These are phyloP conservation scores for Penicillium sp. DNA, from an alignment of 2,329 filamentous ascomycete species.

Conservation along the genomic window DNA sequence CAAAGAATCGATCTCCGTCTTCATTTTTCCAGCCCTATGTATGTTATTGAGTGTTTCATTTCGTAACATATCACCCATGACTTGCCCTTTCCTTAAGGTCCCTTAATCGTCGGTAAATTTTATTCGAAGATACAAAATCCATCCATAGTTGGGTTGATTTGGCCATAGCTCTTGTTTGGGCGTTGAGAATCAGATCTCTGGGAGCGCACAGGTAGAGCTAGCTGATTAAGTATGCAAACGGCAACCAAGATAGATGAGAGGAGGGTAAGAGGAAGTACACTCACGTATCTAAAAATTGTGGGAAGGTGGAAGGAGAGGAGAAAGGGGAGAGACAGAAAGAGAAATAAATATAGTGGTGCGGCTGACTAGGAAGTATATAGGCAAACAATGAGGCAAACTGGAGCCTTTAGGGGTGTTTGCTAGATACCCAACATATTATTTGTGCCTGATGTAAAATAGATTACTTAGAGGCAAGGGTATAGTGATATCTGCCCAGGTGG, in stretches of 20 bases:
- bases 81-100: not conserved
- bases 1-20: not conserved
- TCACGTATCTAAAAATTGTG: not conserved
- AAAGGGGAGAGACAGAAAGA: not conserved
- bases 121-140: not conserved
- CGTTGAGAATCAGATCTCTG: not conserved
- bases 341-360: not conserved
- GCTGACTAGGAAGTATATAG: not conserved
- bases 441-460: not conserved
- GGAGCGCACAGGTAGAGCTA: not conserved
- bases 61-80: accelerated
- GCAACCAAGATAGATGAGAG: not conserved
- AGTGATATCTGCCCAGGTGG: too few species aligned
- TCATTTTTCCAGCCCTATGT: not conserved
- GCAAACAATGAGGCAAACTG: not conserved
- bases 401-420: not conserved
- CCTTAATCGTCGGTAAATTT: not conserved
- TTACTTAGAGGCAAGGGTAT: not conserved
- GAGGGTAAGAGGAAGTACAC: not conserved
- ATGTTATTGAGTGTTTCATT: not conserved
- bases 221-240: not conserved
- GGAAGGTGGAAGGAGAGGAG: not conserved
- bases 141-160: not conserved
- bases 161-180: not conserved
- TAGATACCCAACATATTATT: not conserved